Percentiles rank a stretch among this genome's conserved stretches.
phyloP scores from a whole-genome alignment of 257 asterid genomes.

The Capsicum pubescens region DNA sequence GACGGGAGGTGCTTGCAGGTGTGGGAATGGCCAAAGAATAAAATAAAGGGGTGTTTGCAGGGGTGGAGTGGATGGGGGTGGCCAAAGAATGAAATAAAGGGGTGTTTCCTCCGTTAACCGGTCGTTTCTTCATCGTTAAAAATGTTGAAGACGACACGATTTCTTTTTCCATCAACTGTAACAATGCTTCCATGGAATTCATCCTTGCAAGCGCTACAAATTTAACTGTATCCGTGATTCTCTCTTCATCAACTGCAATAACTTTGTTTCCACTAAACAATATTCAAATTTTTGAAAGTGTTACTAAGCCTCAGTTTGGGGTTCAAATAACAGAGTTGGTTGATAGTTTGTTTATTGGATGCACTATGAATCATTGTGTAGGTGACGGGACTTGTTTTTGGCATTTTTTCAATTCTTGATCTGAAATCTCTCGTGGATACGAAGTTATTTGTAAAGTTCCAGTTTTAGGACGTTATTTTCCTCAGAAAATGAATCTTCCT shows the following conservation, averaged over 20 bases:
- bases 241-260: too few species aligned
- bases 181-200: too few species aligned
- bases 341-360: slow-evolving; percentile 50
- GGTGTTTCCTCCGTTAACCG: slow-evolving; percentile 53
- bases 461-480: slow-evolving; percentile 41
- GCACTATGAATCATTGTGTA: slow-evolving; percentile 45
- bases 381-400: slow-evolving; percentile 50
- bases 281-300: slow-evolving; percentile 31
- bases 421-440: slow-evolving; percentile 46
- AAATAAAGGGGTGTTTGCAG: slow-evolving; percentile 24
- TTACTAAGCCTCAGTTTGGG: slow-evolving; percentile 42
- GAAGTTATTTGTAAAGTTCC: slow-evolving; percentile 34
- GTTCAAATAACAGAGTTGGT: slow-evolving; percentile 48
- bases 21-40: too few species aligned
- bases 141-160: slow-evolving; percentile 23
- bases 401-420: slow-evolving; percentile 60
- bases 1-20: too few species aligned
- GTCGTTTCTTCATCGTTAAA: slow-evolving; percentile 40
- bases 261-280: not conserved
- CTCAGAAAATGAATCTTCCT: not conserved
- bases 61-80: too few species aligned
- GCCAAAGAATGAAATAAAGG: too few species aligned
- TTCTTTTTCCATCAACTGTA: too few species aligned
- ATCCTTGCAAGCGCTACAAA: too few species aligned
- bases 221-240: too few species aligned